Base-by-base conservation (phyloP, 1,139 yeast species). In the Pichia inconspicua region DNA sequence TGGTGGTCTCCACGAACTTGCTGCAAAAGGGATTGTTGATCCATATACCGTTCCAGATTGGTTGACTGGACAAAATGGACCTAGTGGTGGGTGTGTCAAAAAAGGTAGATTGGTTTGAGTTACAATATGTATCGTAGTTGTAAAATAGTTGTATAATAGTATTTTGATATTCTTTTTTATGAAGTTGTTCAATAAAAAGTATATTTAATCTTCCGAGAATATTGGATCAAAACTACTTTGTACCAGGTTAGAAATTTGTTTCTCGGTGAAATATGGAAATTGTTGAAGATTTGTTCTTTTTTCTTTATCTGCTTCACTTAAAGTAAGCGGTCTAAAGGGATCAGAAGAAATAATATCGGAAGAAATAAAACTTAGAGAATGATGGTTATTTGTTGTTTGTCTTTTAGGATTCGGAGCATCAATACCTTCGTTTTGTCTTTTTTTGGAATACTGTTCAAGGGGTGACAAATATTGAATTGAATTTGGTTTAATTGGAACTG, bases 1-100 rank as follows among this genome's bases (percentile, higher is more conserved):
- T 72, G 95, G 79, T 2, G 96, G 96, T 0, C 59, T 88, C 40
- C 89, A 85, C 61, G 82, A 84, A 56, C 68, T 87, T 36, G 78
- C 89, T n/a, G 79, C 70, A 5, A 58, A 68, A 15, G 78, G 76
- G 42, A 58, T 73, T 0, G 60, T 82, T 2, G 75, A 84, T 56
- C 77, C 85, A 0, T 66, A 69, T 15, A 68, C 60, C 0, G 65
- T 85, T 30, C 96, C 96, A 0, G 73, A 77, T 19, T 87, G 90
- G 90, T 62, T 87, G 40, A 82, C 95, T 1, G 96, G 96, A 2
- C 92, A 85, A 27, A 15, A 31, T 1, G 53, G 53, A 2, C 12
- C 44, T 5, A 8, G 14, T 25, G 46, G 48, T 14, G 48, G 51
- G 4, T 19, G 10, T 37, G 35, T 25, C 44, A 44, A 25, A 27